Evolutionary conservation across 2,329 filamentous ascomycete species (phyloP).

Genomic region (Gaeumannomyces tritici): DNA sequence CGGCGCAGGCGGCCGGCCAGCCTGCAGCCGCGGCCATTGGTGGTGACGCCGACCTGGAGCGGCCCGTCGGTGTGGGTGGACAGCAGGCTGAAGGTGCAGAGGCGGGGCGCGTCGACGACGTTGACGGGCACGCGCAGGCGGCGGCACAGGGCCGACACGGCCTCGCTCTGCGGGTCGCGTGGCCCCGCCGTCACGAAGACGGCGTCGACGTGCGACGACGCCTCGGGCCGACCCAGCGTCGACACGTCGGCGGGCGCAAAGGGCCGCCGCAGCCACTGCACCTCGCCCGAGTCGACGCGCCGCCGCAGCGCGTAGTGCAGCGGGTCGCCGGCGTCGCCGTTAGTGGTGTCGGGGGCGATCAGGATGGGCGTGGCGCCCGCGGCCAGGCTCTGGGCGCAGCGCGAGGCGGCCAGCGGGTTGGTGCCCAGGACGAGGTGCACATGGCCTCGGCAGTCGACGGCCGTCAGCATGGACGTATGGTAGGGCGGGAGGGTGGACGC

Average conservation of each 20-base stretch:
- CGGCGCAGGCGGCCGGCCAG: constrained; percentile 80
- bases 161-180: constrained; percentile 28
- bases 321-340: constrained; percentile 25
- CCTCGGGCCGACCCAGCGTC: constrained; percentile 68
- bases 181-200: constrained; percentile 72
- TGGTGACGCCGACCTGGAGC: constrained; percentile 89
- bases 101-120: constrained; percentile 73
- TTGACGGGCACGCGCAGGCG: constrained; percentile 84
- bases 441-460: constrained; percentile 59
- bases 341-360: constrained; percentile 50
- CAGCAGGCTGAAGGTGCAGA: constrained; percentile 84
- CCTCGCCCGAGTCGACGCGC: constrained; percentile 54
- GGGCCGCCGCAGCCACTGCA: constrained; percentile 53
- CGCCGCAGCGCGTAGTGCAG: constrained; percentile 49
- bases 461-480: constrained; percentile 54
- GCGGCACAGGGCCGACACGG: constrained; percentile 66
- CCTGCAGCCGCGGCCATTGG: constrained; percentile 90
- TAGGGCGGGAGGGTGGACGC: constrained; percentile 3
- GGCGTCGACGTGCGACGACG: constrained; percentile 72
- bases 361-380: constrained; percentile 76
- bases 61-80: constrained; percentile 86
- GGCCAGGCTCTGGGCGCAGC: constrained; percentile 70
- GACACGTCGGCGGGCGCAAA: constrained; percentile 68
- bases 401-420: constrained; percentile 76
- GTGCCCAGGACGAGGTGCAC: constrained; percentile 80